Base-by-base conservation (phyloP, 192 early-diverging fungal species). In the Pilaira anomala region DNA sequence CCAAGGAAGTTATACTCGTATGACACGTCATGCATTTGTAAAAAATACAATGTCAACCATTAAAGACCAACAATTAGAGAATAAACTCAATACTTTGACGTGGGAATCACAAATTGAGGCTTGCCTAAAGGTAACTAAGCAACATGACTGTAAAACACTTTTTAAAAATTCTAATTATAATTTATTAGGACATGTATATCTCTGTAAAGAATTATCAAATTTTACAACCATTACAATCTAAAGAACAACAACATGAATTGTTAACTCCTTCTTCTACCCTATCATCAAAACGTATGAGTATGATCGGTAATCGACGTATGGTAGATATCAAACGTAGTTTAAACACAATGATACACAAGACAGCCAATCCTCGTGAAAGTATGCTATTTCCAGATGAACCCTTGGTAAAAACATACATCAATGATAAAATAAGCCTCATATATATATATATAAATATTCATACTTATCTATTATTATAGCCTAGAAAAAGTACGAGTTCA, bases 1-100 rank as follows among this genome's bases (percentile, higher is more conserved):
- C n/a, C 86, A 90, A 60, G 80, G 78, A 22, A 85, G 64, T 50
- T 78, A 80, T 33, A 80, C 83, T 25, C 85, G 85, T 41, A 95
- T 96, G 90, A 84, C 87, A 2, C 75, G 80, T 54, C 84, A 82
- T 29, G 82, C 83, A 13, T 92, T 90, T 73, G 79, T 90, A 12
- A 76, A 81, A 36, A 91, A 91, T 48, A 91, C 90, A 1, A 83
- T 90, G 60, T 56, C 73, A 4, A 63, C 76, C 0, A 69, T 82
- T 26, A 52, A 74, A 42, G 69, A 76, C 14, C 77, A 79, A 58
- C 28, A 55, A 18, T 39, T 55, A 12, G 46, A 19, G 11, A 21
- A 49, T 7, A 42, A 48, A 13, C 6, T 21, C 51, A 48, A 50
- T 25, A 60, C 30, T 40, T 63, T 63, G 25, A 62, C 57, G 48